These are phyloP conservation scores for Lentinula novae-zelandiae DNA, from an alignment of 1,284 basidiomycete genomes.

Conservation along the genomic window DNA sequence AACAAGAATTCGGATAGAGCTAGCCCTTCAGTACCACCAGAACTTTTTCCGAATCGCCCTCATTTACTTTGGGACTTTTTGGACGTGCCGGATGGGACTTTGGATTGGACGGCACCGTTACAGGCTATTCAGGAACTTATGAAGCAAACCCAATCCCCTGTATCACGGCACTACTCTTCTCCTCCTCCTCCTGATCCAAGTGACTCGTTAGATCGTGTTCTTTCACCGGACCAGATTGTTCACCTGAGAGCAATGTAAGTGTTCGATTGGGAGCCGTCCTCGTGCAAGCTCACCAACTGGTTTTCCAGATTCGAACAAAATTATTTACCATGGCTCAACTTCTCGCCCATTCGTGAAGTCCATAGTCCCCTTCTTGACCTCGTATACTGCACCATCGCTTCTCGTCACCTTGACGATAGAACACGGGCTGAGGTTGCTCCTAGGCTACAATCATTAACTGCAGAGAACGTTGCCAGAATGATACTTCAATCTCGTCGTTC, in stretches of 20 bases:
- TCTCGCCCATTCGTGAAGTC: conserved; percentile 14
- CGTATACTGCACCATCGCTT: conserved; percentile 20
- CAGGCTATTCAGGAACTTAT: conserved; percentile 20
- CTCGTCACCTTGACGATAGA: conserved; percentile 17
- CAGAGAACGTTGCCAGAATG: conserved; percentile 8
- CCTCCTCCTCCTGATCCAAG: conserved; percentile 13
- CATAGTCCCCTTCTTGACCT: conserved; percentile 19
- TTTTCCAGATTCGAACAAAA: conserved; percentile 17
- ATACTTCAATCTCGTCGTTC: conserved; percentile 11
- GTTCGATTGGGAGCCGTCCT: not conserved
- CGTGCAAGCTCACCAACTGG: not conserved
- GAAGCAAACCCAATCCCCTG: conserved; percentile 13
- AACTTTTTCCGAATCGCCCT: not conserved
- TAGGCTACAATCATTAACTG: conserved; percentile 10
- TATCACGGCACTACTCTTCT: conserved; percentile 8
- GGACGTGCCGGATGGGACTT: not conserved
- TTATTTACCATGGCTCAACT: conserved; percentile 23
- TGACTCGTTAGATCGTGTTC: conserved; percentile 12
- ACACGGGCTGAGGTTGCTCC: conserved; percentile 1
- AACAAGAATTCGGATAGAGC: not conserved
- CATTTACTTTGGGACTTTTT: conserved; percentile 15
- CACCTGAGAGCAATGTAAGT: conserved; percentile 1
- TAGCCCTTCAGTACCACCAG: not conserved
- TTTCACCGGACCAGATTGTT: conserved; percentile 12
- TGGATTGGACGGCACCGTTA: conserved; percentile 23